phyloP scores from a whole-genome alignment of 1,139 yeast genomes.

The Blastobotrys illinoisensis region DNA sequence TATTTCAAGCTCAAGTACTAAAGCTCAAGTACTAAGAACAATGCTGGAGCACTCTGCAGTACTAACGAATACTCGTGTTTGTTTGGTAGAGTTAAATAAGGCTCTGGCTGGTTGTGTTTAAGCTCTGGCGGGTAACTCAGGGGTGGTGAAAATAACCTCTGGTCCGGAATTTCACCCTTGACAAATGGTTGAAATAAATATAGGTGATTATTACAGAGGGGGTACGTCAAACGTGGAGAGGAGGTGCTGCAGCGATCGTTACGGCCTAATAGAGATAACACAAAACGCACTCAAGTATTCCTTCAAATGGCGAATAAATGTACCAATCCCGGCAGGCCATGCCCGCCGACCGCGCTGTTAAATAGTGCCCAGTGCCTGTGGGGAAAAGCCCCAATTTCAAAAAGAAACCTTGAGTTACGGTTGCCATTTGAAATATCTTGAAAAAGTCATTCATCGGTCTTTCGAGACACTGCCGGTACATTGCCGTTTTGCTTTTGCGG shows the following conservation, averaged over 20 bases:
- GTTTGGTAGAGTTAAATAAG: not conserved
- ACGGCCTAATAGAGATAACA: not conserved
- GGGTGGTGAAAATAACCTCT: not conserved
- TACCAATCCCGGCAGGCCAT: no score
- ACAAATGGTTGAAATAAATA: not conserved
- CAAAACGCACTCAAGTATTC: not conserved
- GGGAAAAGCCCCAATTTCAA: not conserved
- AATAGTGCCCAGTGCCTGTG: not conserved
- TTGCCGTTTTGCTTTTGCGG: slow-evolving; percentile 1
- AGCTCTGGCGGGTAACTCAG: not conserved
- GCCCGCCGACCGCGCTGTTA: not conserved
- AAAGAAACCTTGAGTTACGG: not conserved
- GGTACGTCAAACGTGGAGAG: not conserved
- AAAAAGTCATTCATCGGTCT: not conserved
- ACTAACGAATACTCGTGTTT: no score
- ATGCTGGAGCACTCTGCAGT: no score
- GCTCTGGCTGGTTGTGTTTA: not conserved
- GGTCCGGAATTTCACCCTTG: no score
- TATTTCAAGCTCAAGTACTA: no score
- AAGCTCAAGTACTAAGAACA: no score
- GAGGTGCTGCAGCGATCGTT: not conserved
- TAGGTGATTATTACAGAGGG: no score
- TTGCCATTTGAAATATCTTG: not conserved
- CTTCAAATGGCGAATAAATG: not conserved
- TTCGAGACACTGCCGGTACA: not conserved